Evolutionary conservation across 257 asterid species (phyloP).

Genomic region (Ocimum tenuiflorum): DNA sequence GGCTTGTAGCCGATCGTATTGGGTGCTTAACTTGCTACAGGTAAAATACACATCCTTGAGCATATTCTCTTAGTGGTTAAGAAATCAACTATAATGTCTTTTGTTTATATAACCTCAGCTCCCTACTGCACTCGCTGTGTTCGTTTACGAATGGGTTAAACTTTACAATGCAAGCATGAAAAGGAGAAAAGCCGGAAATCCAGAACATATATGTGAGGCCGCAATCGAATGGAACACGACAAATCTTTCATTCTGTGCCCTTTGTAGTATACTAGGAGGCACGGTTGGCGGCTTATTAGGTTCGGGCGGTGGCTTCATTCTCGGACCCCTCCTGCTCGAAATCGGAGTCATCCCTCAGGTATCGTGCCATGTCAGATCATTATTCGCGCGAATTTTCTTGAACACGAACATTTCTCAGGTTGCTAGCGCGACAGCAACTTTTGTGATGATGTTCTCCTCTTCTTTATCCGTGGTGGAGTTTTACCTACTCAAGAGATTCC

Average conservation of each 20-base stretch:
- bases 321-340: slow-evolving; percentile 97
- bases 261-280: slow-evolving; percentile 86
- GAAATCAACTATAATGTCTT: not conserved
- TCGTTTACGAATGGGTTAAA: slow-evolving; percentile 61
- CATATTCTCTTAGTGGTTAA: not conserved
- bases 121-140: slow-evolving; percentile 63
- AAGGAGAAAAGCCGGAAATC: slow-evolving; percentile 57
- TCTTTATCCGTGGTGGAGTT: slow-evolving; percentile 98
- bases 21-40: slow-evolving; percentile 81
- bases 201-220: slow-evolving; percentile 73
- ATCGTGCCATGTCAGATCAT: no score
- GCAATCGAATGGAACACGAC: slow-evolving; percentile 65
- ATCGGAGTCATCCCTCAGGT: slow-evolving; percentile 99
- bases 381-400: no score
- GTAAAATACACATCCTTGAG: slow-evolving; percentile 21
- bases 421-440: slow-evolving; percentile 97
- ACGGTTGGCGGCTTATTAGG: slow-evolving; percentile 91
- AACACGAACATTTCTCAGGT: no score
- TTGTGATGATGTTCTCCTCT: slow-evolving; percentile 97
- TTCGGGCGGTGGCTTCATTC: slow-evolving; percentile 93
- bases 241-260: slow-evolving; percentile 71
- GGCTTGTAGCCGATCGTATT: slow-evolving; percentile 55
- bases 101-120: slow-evolving; percentile 31
- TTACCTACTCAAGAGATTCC: slow-evolving; percentile 86
- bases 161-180: slow-evolving; percentile 85